Conservation (phyloP, 2,329 filamentous ascomycete species). For the Neophaeococcomyces aloes region DNA sequence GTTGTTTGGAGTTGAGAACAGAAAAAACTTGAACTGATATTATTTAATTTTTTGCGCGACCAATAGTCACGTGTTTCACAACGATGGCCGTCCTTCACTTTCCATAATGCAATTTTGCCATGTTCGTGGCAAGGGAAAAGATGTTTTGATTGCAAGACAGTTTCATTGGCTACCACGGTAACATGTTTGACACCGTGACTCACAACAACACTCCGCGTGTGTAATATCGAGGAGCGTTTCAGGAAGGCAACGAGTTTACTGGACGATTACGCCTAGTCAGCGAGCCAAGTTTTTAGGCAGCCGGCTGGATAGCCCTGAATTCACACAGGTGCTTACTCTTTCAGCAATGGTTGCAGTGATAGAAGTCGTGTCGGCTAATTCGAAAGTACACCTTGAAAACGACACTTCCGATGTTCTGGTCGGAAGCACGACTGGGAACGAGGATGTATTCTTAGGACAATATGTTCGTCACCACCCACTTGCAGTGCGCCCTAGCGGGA, state of each 20-base stretch:
- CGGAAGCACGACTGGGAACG: background rate
- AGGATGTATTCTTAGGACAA: conserved; percentile 4
- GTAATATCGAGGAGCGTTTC: too few relatives aligned
- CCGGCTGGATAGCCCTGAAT: background rate
- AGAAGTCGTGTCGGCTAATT: background rate
- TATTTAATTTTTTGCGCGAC: background rate
- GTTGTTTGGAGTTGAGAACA: conserved; percentile 8
- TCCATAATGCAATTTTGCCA: background rate
- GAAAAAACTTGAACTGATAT: background rate
- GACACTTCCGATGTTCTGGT: background rate
- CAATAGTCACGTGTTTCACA: too few relatives aligned
- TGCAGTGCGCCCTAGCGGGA: conserved; percentile 76
- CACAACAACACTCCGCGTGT: too few relatives aligned
- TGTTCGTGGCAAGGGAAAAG: conserved; percentile 1
- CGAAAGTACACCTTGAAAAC: too few relatives aligned
- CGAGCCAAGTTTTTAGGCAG: too few relatives aligned
- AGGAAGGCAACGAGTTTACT: too few relatives aligned
- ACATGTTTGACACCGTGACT: background rate
- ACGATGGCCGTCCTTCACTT: too few relatives aligned
- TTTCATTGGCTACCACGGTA: background rate
- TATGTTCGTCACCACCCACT: conserved; percentile 62
- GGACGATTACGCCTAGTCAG: too few relatives aligned
- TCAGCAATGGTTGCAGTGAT: conserved; percentile 5
- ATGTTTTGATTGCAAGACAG: background rate
- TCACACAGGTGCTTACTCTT: background rate